A percentile compares a stretch with the other conserved stretches of the same genome.
Evolutionary conservation across 2,329 filamentous ascomycete species (phyloP).

Genomic region (Pseudogymnoascus sp.): DNA sequence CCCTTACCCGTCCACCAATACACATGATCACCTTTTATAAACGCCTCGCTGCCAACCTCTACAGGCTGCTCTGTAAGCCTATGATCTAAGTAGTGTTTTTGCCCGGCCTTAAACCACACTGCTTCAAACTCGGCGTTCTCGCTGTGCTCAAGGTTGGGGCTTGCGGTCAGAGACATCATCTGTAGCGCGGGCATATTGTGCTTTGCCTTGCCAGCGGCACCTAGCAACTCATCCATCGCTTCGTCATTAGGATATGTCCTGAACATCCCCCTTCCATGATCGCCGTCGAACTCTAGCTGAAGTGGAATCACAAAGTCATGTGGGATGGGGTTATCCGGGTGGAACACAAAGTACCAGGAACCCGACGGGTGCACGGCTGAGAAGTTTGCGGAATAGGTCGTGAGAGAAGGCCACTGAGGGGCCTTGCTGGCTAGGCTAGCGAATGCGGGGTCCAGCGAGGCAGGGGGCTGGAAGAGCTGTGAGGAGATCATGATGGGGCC

Average conservation of each 20-base stretch:
- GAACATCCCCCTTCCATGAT: neutral
- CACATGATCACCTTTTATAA: neutral
- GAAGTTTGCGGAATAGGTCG: neutral
- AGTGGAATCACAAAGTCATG: neutral
- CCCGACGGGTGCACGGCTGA: neutral
- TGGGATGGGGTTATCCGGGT: constrained; percentile 1
- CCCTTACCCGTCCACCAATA: constrained; percentile 3
- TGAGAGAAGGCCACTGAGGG: constrained; percentile 7
- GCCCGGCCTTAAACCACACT: neutral
- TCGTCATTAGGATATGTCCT: constrained; percentile 8
- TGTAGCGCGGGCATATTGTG: constrained; percentile 8
- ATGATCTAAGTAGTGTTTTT: neutral
- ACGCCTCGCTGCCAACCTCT: neutral
- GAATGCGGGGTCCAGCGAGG: neutral
- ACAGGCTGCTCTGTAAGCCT: neutral
- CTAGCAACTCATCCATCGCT: constrained; percentile 2
- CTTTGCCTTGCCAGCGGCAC: constrained; percentile 3
- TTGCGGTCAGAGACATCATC: constrained; percentile 4
- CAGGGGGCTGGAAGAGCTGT: constrained; percentile 2
- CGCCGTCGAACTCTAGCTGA: neutral
- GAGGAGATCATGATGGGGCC: constrained; percentile 11
- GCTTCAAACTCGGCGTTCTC: constrained; percentile 3
- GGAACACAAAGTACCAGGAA: constrained; percentile 8
- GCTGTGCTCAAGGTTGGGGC: neutral
- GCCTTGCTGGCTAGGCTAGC: neutral